Percentiles rank a stretch among this genome's conserved stretches.
These are phyloP conservation scores for Malassezia furfur DNA, from an alignment of 1,284 basidiomycete species.

Conservation along the genomic window DNA sequence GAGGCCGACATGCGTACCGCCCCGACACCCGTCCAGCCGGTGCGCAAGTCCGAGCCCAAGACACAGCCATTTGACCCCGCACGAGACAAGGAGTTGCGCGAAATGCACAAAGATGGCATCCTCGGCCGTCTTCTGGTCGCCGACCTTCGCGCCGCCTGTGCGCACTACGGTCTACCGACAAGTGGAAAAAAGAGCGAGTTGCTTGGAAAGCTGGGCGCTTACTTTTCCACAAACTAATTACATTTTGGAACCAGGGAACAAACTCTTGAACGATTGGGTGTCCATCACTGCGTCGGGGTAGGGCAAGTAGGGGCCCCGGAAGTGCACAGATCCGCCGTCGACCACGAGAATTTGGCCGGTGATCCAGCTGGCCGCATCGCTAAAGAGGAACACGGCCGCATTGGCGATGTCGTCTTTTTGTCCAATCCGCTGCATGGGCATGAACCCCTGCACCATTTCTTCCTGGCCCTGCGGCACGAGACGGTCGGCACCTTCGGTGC, in stretches of 20 bases:
- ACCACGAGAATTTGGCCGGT: conserved; percentile 54
- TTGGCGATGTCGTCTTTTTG: conserved; percentile 64
- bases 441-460: conserved; percentile 22
- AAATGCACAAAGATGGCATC: conserved; percentile 2
- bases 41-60: neutral
- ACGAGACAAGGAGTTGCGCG: conserved; percentile 3
- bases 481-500: conserved; percentile 74
- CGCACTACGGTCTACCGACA: conserved; percentile 29
- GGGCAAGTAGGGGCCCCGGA: conserved; percentile 34
- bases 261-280: conserved; percentile 24
- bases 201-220: conserved; percentile 22
- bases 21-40: neutral
- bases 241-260: conserved; percentile 27
- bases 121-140: conserved; percentile 21
- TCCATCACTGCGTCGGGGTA: conserved; percentile 39
- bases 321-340: conserved; percentile 19
- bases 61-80: neutral
- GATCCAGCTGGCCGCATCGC: conserved; percentile 70
- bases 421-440: conserved; percentile 44
- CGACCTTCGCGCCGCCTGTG: conserved; percentile 30
- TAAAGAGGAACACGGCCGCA: conserved; percentile 75
- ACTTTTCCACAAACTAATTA: conserved; percentile 18
- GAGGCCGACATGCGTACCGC: conserved; percentile 53
- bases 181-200: conserved; percentile 40
- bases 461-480: conserved; percentile 54